Evolutionary conservation across 352 stramenopile genomes (phyloP).

Genomic region (Phytopythium aichiense): DNA sequence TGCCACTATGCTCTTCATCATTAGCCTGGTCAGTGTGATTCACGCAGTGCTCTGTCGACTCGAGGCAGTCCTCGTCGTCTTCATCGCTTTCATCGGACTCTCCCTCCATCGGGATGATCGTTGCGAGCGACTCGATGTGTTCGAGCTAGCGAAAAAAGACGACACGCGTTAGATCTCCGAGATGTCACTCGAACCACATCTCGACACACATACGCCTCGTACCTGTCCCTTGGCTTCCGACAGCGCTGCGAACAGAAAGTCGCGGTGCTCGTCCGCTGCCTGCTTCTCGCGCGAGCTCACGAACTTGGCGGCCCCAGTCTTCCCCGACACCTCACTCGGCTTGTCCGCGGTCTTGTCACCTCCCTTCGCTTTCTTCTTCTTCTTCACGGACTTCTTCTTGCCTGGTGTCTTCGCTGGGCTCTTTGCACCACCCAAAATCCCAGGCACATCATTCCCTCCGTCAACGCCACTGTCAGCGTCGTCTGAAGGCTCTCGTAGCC

Average conservation of each 20-base stretch:
- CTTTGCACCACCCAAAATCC: slow-evolving; percentile 7
- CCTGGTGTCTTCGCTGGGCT: slow-evolving; percentile 4
- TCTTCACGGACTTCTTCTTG: slow-evolving; percentile 17
- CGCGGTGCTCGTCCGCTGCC: slow-evolving; percentile 49
- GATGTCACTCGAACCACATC: too few species aligned
- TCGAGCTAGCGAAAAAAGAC: slow-evolving; percentile 26
- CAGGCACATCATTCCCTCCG: neutral
- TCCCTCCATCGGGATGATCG: slow-evolving; percentile 23
- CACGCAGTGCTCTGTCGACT: neutral
- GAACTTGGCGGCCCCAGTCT: slow-evolving; percentile 16
- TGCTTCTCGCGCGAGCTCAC: slow-evolving; percentile 48
- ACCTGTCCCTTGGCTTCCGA: slow-evolving; percentile 61
- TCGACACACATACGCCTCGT: neutral
- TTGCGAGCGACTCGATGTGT: slow-evolving; percentile 43
- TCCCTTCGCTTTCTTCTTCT: neutral
- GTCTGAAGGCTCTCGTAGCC: slow-evolving; percentile 17
- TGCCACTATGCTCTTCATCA: neutral
- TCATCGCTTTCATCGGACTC: slow-evolving; percentile 6
- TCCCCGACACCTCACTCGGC: neutral
- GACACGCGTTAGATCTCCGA: neutral
- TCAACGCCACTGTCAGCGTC: neutral
- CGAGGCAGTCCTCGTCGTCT: neutral
- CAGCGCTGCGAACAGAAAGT: slow-evolving; percentile 56
- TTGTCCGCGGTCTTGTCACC: too few species aligned
- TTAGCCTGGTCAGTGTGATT: neutral